Evolutionary conservation across 169 alveolate genomes (phyloP).

Genomic region (Plasmodium yoelii): DNA sequence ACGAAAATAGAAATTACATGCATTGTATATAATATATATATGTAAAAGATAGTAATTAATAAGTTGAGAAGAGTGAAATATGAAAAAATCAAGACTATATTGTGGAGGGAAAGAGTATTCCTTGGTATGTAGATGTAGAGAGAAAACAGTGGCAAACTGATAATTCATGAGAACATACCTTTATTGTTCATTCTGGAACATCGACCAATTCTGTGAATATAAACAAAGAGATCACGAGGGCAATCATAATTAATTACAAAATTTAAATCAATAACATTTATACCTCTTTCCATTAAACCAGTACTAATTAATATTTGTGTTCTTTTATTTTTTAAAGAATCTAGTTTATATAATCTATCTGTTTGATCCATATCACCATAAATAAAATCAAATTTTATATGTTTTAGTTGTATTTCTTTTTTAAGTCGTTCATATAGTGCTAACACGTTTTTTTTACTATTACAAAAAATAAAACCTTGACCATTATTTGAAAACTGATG

Average conservation of each 20-base stretch:
- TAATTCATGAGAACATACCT: conserved; percentile 9
- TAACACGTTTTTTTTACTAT: conserved; percentile 97
- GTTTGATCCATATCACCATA: conserved; percentile 99
- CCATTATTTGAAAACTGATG: conserved; percentile 8
- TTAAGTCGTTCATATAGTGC: conserved; percentile 94
- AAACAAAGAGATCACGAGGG: conserved; percentile 96
- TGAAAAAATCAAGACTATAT: background rate
- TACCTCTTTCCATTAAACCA: conserved; percentile 98
- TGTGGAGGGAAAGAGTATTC: background rate
- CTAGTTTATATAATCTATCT: conserved; percentile 96
- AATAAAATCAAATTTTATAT: conserved; percentile 91
- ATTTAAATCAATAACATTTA: conserved; percentile 97
- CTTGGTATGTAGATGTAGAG: background rate
- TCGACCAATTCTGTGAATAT: conserved; percentile 95
- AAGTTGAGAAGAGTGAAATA: background rate
- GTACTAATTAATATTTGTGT: conserved; percentile 98
- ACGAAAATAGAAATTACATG: background rate
- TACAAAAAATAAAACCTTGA: conserved; percentile 98
- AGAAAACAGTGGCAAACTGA: background rate
- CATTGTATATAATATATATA: background rate
- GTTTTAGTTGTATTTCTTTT: conserved; percentile 80
- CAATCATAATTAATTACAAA: conserved; percentile 99
- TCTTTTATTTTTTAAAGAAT: conserved; percentile 97
- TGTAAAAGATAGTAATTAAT: background rate
- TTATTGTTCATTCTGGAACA: conserved; percentile 77